These are phyloP conservation scores for Rutstroemia sydowiana DNA, from an alignment of 2,329 filamentous ascomycete species.

Conservation along the genomic window DNA sequence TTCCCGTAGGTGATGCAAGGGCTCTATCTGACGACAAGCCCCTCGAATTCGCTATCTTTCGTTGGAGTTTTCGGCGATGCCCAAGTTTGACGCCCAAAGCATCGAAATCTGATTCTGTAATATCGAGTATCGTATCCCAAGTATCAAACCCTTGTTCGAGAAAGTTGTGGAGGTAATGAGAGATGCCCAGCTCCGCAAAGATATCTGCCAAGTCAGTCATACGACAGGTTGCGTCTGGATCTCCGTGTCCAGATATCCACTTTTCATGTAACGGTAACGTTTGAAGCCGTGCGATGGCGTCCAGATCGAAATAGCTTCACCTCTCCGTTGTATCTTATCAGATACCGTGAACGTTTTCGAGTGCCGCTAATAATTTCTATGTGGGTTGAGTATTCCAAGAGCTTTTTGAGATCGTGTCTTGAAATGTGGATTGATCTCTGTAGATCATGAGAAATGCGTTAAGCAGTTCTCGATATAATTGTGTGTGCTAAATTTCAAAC, in stretches of 20 bases:
- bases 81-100: slow-evolving; percentile 71
- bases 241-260: slow-evolving; percentile 24
- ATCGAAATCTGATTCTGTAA: slow-evolving; percentile 76
- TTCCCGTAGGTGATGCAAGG: slow-evolving; percentile 27
- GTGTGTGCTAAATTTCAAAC: neutral
- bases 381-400: neutral
- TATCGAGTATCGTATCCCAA: slow-evolving; percentile 77
- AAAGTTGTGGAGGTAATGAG: slow-evolving; percentile 67
- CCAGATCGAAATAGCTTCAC: neutral
- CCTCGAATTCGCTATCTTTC: slow-evolving; percentile 68
- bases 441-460: neutral
- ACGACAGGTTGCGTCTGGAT: slow-evolving; percentile 30
- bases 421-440: neutral
- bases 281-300: neutral
- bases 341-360: neutral
- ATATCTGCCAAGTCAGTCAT: slow-evolving; percentile 52
- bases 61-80: slow-evolving; percentile 78
- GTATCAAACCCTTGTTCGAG: slow-evolving; percentile 76
- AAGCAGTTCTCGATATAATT: no score
- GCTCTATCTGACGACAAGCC: slow-evolving; percentile 41
- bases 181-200: slow-evolving; percentile 69
- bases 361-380: neutral
- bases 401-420: neutral
- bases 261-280: neutral
- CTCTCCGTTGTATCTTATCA: neutral